These are phyloP conservation scores for Arachis monticola DNA, from an alignment of 331 rosid genomes.

Conservation along the genomic window DNA sequence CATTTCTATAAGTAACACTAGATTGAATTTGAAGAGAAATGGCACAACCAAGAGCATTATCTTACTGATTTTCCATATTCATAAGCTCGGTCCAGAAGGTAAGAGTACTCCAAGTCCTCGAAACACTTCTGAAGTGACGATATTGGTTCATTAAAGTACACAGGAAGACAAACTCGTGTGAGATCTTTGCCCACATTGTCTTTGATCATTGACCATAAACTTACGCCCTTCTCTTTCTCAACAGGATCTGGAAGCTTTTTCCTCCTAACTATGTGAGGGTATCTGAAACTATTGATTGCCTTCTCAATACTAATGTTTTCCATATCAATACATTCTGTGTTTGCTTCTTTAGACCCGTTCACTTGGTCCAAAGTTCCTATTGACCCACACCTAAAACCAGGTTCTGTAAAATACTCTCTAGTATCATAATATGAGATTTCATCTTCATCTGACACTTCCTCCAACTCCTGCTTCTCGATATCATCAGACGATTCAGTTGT, in stretches of 20 bases:
- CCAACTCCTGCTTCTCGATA: slow-evolving; percentile 85
- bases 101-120: slow-evolving; percentile 94
- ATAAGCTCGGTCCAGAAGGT: slow-evolving; percentile 88
- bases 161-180: slow-evolving; percentile 95
- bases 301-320: slow-evolving; percentile 49
- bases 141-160: slow-evolving; percentile 94
- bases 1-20: not conserved
- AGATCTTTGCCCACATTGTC: slow-evolving; percentile 99
- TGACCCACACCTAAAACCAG: slow-evolving; percentile 54
- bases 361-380: slow-evolving; percentile 43
- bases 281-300: slow-evolving; percentile 38
- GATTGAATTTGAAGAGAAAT: slow-evolving; percentile 16
- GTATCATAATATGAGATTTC: slow-evolving; percentile 76
- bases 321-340: slow-evolving; percentile 43
- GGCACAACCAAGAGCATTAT: slow-evolving; percentile 29
- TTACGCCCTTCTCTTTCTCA: slow-evolving; percentile 98
- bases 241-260: slow-evolving; percentile 86
- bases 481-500: slow-evolving; percentile 94
- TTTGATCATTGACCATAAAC: slow-evolving; percentile 99
- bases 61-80: slow-evolving; percentile 85
- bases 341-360: slow-evolving; percentile 44
- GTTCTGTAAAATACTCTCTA: slow-evolving; percentile 70
- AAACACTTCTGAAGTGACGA: slow-evolving; percentile 97
- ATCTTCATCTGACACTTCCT: slow-evolving; percentile 91
- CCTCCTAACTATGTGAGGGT: slow-evolving; percentile 68